Evolutionary conservation across 108 stramenopile species (phyloP).

Genomic region (Cyclotella cryptica): DNA sequence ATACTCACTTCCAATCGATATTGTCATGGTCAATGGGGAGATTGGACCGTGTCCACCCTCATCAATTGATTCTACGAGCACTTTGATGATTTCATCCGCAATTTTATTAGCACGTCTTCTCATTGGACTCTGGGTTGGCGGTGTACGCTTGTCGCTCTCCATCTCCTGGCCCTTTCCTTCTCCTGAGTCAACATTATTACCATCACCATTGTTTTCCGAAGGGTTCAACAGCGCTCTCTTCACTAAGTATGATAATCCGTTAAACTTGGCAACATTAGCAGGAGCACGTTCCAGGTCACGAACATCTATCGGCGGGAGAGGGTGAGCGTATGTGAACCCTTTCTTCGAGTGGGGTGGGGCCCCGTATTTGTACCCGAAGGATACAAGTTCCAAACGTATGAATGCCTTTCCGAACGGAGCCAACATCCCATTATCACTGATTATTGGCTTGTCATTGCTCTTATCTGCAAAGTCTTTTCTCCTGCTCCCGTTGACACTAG

Average conservation of each 20-base stretch:
- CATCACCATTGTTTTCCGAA: background rate
- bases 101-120: conserved; percentile 49
- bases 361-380: conserved; percentile 82
- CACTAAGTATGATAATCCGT: conserved; percentile 72
- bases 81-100: conserved; percentile 53
- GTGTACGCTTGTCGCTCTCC: background rate
- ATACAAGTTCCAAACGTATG: conserved; percentile 74
- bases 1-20: conserved; percentile 72
- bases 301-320: conserved; percentile 64
- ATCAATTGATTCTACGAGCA: conserved; percentile 65
- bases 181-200: background rate
- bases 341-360: conserved; percentile 63
- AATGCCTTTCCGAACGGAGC: conserved; percentile 74
- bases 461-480: background rate
- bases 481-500: background rate
- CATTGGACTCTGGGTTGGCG: conserved; percentile 40
- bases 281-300: conserved; percentile 69
- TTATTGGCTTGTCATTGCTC: conserved; percentile 1
- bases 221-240: conserved; percentile 66
- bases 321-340: conserved; percentile 71
- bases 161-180: background rate
- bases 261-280: conserved; percentile 62
- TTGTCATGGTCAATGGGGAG: conserved; percentile 72
- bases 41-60: conserved; percentile 80
- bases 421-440: conserved; percentile 49